phyloP scores from a whole-genome alignment of 495 filamentous ascomycete genomes.

The Penicillium tannophilum region DNA sequence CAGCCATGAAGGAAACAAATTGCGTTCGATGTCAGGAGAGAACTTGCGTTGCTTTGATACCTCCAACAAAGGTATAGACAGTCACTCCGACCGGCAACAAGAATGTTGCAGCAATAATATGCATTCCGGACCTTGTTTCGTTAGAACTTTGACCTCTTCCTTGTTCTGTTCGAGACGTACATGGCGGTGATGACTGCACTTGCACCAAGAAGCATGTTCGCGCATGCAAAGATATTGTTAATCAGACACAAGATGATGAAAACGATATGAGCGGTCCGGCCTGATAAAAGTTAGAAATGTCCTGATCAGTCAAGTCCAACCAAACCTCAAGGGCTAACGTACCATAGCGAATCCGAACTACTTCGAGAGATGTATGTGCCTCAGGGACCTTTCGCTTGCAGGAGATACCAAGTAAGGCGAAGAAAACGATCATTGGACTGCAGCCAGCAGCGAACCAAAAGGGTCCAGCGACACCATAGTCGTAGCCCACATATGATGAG shows the following conservation, averaged over 20 bases:
- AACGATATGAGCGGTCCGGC: constrained; percentile 6
- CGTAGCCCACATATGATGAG: constrained; percentile 5
- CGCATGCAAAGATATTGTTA: constrained; percentile 8
- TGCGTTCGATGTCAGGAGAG: neutral
- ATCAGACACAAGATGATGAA: constrained; percentile 6
- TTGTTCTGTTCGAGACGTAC: constrained; percentile 20
- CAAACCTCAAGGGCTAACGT: neutral
- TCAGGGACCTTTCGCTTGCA: constrained; percentile 9
- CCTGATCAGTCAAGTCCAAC: too few species aligned
- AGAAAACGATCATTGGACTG: constrained; percentile 6
- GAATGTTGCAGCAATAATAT: constrained; percentile 1
- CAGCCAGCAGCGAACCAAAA: constrained; percentile 13
- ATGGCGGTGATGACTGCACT: constrained; percentile 24
- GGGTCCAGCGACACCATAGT: constrained; percentile 3
- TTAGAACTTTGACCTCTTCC: neutral
- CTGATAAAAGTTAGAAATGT: neutral
- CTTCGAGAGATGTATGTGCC: constrained; percentile 7
- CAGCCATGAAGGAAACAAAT: neutral
- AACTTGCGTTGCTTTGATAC: constrained; percentile 9
- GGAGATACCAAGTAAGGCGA: constrained; percentile 4
- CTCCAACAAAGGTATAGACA: constrained; percentile 9
- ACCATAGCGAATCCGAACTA: constrained; percentile 9
- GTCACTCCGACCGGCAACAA: constrained; percentile 4
- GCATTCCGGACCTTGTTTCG: constrained; percentile 8
- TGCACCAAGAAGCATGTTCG: constrained; percentile 6